These are phyloP conservation scores for Monoraphidium neglectum DNA, from an alignment of 139 green algal species.

Conservation along the genomic window DNA sequence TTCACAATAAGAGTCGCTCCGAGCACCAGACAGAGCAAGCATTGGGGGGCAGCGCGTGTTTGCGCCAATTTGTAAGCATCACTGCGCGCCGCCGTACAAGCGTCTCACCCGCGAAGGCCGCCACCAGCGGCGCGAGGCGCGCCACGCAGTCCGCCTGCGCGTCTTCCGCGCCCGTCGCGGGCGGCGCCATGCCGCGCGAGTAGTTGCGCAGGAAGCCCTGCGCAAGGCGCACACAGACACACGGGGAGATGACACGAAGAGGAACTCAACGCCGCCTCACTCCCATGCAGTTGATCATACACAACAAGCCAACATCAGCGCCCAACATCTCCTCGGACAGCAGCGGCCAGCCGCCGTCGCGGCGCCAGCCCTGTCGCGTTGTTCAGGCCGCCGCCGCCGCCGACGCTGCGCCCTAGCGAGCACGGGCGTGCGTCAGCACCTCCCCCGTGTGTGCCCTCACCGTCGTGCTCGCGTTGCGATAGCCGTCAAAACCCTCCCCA, in stretches of 20 bases:
- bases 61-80: too few species aligned
- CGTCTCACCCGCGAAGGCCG: constrained; percentile 24
- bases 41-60: too few species aligned
- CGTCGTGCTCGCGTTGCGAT: constrained; percentile 52
- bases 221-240: neutral
- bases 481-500: constrained; percentile 52
- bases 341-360: too few species aligned
- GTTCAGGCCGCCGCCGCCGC: too few species aligned
- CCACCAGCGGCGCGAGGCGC: constrained; percentile 47
- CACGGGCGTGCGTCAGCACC: too few species aligned
- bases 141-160: constrained; percentile 57
- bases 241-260: neutral
- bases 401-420: too few species aligned
- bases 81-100: neutral
- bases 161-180: constrained; percentile 47
- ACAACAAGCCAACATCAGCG: too few species aligned
- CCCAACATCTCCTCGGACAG: too few species aligned
- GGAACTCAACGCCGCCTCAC: too few species aligned
- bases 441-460: neutral
- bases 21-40: neutral
- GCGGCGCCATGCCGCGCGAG: constrained; percentile 35
- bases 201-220: constrained; percentile 61
- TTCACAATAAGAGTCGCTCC: neutral
- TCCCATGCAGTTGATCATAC: too few species aligned
- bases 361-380: too few species aligned